Evolutionary conservation across 2,329 filamentous ascomycete species (phyloP).

Genomic region (Verticillium klebahnii): DNA sequence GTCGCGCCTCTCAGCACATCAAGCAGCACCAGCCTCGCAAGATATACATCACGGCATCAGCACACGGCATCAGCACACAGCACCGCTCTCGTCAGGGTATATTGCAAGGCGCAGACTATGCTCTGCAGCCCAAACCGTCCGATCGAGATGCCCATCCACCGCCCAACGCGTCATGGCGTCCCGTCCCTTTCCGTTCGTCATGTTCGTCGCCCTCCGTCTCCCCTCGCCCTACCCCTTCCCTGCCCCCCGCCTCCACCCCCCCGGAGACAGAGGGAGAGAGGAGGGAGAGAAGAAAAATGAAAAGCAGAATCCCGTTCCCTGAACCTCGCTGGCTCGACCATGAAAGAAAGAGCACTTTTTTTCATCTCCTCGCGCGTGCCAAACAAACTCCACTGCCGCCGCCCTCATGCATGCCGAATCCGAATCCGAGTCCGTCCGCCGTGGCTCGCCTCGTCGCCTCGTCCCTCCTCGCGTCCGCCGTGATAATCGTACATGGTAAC

Average conservation of each 20-base stretch:
- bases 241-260: neutral
- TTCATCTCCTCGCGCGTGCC: neutral
- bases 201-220: neutral
- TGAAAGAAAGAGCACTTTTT: neutral
- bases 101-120: neutral
- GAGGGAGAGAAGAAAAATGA: neutral
- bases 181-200: neutral
- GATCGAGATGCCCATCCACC: neutral
- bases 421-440: neutral
- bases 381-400: neutral
- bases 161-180: neutral
- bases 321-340: neutral
- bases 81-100: neutral
- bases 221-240: too few species aligned
- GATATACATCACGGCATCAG: neutral
- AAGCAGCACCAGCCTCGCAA: too few species aligned
- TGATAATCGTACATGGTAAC: neutral
- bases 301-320: neutral
- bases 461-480: neutral
- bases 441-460: neutral
- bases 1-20: too few species aligned
- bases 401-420: neutral
- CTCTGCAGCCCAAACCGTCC: neutral
- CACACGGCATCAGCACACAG: neutral
- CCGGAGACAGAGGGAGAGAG: neutral